A percentile compares a stretch with the other conserved stretches of the same genome.
Conservation (phyloP, 2,329 filamentous ascomycete genomes). For the Biscogniauxia sp. region DNA sequence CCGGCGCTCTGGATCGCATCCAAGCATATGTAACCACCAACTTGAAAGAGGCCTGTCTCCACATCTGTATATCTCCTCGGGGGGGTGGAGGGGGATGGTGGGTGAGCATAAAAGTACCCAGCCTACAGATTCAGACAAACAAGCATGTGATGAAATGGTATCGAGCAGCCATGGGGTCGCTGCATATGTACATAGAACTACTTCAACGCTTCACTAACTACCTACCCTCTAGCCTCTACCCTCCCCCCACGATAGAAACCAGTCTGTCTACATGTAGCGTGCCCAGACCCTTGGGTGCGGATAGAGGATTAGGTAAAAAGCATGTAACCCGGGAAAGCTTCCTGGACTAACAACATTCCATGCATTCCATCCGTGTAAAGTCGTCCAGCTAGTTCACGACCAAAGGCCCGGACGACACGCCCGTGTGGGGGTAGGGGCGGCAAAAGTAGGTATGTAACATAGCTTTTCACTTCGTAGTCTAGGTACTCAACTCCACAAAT, state of each 20-base stretch:
- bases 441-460: neutral
- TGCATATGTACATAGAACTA: neutral
- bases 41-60: neutral
- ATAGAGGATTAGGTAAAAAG: neutral
- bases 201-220: neutral
- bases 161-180: neutral
- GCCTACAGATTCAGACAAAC: neutral
- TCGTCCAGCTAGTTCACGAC: neutral
- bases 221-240: too few species aligned
- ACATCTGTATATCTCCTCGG: neutral
- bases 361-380: neutral
- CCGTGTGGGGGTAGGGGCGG: neutral
- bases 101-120: neutral
- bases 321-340: neutral
- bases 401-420: neutral
- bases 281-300: too few species aligned
- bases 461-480: too few species aligned
- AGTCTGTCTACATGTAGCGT: neutral
- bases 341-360: neutral
- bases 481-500: too few species aligned
- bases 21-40: neutral
- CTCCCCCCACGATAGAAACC: neutral
- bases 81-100: neutral
- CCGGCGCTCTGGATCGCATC: neutral
- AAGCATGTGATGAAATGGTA: neutral